Conservation (phyloP, 2,329 filamentous ascomycete species). For the Metarhizium anisopliae region DNA sequence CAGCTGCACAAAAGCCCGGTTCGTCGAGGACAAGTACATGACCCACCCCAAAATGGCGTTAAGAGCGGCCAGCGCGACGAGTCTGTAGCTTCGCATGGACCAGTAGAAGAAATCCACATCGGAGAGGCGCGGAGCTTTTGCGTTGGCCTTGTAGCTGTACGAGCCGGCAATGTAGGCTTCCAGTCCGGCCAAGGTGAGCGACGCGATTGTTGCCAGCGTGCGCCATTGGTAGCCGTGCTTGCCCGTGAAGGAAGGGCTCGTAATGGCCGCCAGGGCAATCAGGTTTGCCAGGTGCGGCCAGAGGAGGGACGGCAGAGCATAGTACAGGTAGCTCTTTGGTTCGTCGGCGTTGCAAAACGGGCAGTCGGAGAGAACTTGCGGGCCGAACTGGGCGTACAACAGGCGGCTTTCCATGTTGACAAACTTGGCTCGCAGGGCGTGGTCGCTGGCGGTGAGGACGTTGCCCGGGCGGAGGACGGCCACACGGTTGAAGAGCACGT, state of each 20-base stretch:
- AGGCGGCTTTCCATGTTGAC: slow-evolving; percentile 62
- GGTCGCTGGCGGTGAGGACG: slow-evolving; percentile 49
- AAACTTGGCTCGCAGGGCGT: slow-evolving; percentile 58
- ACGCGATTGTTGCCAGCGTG: slow-evolving; percentile 55
- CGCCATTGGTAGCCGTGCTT: slow-evolving; percentile 60
- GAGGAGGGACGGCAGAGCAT: slow-evolving; percentile 65
- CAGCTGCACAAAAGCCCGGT: slow-evolving; percentile 63
- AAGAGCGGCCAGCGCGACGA: slow-evolving; percentile 52
- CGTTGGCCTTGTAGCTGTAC: slow-evolving; percentile 59
- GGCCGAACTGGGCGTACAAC: slow-evolving; percentile 78
- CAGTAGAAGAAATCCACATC: slow-evolving; percentile 68
- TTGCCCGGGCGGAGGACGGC: slow-evolving; percentile 39
- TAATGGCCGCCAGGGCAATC: slow-evolving; percentile 60
- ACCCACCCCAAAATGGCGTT: slow-evolving; percentile 55
- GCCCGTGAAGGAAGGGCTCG: slow-evolving; percentile 58
- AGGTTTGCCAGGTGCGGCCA: slow-evolving; percentile 77
- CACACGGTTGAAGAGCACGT: slow-evolving; percentile 76
- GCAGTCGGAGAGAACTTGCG: slow-evolving; percentile 62
- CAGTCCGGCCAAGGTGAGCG: slow-evolving; percentile 44
- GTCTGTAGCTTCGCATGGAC: slow-evolving; percentile 55
- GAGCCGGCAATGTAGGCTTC: slow-evolving; percentile 59
- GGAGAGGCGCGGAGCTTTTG: slow-evolving; percentile 47
- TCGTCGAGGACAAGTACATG: slow-evolving; percentile 70
- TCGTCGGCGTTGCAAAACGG: slow-evolving; percentile 74
- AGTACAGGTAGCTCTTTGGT: slow-evolving; percentile 64